Conservation (phyloP, 495 filamentous ascomycete species). For the Aspergillus avenaceus region DNA sequence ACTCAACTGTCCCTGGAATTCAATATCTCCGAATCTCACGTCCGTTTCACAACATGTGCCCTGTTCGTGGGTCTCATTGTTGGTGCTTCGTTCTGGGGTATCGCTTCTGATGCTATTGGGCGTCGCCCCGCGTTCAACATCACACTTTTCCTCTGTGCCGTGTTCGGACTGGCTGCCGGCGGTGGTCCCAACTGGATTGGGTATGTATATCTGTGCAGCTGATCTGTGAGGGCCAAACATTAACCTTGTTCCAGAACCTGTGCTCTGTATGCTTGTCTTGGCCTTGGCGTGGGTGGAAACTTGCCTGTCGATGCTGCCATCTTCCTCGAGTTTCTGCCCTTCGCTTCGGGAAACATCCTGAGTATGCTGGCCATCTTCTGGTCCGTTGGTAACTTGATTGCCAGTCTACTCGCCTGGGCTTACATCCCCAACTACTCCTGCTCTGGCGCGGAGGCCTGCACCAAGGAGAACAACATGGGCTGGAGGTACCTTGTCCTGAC, state of each 20-base stretch:
- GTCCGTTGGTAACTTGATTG: constrained; percentile 56
- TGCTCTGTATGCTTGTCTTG: constrained; percentile 46
- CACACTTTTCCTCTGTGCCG: constrained; percentile 51
- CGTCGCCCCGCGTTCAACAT: constrained; percentile 58
- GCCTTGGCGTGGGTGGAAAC: constrained; percentile 57
- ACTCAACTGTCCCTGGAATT: constrained; percentile 49
- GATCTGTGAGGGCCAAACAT: constrained; percentile 12
- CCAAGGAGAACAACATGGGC: constrained; percentile 64
- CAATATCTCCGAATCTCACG: constrained; percentile 37
- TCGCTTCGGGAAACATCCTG: constrained; percentile 48
- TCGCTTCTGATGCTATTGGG: constrained; percentile 54
- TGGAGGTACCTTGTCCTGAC: constrained; percentile 76
- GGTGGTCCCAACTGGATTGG: constrained; percentile 52
- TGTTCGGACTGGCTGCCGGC: constrained; percentile 53
- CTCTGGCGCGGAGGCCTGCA: constrained; percentile 40
- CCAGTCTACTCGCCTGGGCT: constrained; percentile 52
- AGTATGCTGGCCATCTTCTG: constrained; percentile 58
- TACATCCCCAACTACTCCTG: constrained; percentile 53
- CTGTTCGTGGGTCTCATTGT: constrained; percentile 53
- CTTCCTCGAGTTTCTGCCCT: constrained; percentile 58
- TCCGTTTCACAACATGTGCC: constrained; percentile 54
- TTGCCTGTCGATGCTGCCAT: constrained; percentile 53
- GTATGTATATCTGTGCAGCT: constrained; percentile 19
- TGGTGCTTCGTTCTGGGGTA: constrained; percentile 58
- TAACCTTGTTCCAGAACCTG: no score